Conservation (phyloP, 768 basidiomycete genomes). For the Psilocybe azurescens region DNA sequence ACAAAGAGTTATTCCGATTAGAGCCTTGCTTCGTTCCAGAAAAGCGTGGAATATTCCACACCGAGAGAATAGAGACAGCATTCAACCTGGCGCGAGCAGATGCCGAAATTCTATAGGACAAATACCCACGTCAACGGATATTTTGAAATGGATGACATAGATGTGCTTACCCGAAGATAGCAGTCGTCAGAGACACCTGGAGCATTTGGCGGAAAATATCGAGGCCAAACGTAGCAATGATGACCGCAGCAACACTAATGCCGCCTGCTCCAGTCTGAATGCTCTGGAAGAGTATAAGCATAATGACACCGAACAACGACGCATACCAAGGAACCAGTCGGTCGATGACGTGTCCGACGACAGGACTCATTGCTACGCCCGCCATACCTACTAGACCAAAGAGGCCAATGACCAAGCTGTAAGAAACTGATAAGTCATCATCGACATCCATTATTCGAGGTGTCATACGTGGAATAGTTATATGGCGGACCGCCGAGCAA, state of each 20-base stretch:
- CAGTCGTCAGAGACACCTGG: constrained; percentile 68
- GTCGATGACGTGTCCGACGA: constrained; percentile 77
- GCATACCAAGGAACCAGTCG: constrained; percentile 79
- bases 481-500: constrained; percentile 80
- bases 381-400: constrained; percentile 80
- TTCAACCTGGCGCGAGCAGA: constrained; percentile 74
- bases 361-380: constrained; percentile 71
- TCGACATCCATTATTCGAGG: neutral
- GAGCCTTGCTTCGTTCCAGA: too few relatives aligned
- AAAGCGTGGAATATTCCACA: constrained; percentile 31
- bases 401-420: constrained; percentile 64
- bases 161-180: constrained; percentile 57
- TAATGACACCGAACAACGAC: constrained; percentile 57
- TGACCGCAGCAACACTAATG: constrained; percentile 69
- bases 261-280: constrained; percentile 77
- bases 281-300: constrained; percentile 57
- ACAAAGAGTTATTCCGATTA: neutral
- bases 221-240: constrained; percentile 70
- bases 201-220: constrained; percentile 76
- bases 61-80: constrained; percentile 75
- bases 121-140: constrained; percentile 12
- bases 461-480: constrained; percentile 68
- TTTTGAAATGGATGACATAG: neutral
- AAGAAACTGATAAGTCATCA: neutral
- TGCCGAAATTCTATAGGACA: constrained; percentile 37